Percentiles rank a stretch among this genome's conserved stretches.
phyloP scores from a whole-genome alignment of 331 rosid genomes.

The Malus hybrid region DNA sequence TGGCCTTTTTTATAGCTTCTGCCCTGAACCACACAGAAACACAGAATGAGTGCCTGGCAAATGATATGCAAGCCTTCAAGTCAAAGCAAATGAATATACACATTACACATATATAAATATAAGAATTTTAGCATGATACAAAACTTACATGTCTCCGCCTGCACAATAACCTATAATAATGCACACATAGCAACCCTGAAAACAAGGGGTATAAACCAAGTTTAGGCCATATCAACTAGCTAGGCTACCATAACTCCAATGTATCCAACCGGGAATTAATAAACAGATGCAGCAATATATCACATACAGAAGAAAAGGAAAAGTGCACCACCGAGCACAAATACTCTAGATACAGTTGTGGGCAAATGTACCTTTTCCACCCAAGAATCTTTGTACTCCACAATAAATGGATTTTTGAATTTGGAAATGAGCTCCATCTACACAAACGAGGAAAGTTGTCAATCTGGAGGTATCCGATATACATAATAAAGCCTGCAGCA shows the following conservation, averaged over 20 bases:
- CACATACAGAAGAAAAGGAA: not conserved
- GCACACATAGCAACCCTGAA: conserved; percentile 98
- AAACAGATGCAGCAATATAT: not conserved
- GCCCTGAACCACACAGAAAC: conserved; percentile 61
- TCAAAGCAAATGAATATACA: not conserved
- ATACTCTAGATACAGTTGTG: not conserved
- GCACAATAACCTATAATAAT: conserved; percentile 89
- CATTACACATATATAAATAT: not conserved
- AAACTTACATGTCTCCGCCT: conserved; percentile 91
- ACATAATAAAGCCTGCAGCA: not conserved
- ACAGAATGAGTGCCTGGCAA: conserved; percentile 13
- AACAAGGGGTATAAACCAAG: conserved; percentile 16
- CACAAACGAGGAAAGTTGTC: conserved; percentile 11
- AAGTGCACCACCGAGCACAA: not conserved
- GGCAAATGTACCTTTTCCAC: conserved; percentile 78
- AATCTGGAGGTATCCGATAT: conserved; percentile 1
- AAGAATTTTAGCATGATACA: conserved; percentile 5
- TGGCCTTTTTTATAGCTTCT: conserved; percentile 76
- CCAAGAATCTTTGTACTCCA: conserved; percentile 99
- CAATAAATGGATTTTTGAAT: conserved; percentile 81
- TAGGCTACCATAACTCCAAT: not conserved
- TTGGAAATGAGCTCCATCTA: conserved; percentile 97
- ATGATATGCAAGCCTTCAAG: conserved; percentile 18
- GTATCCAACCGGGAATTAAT: not conserved
- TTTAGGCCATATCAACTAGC: conserved; percentile 14